Evolutionary conservation across 169 alveolate genomes (phyloP).

Genomic region (Amoebophrya sp.): DNA sequence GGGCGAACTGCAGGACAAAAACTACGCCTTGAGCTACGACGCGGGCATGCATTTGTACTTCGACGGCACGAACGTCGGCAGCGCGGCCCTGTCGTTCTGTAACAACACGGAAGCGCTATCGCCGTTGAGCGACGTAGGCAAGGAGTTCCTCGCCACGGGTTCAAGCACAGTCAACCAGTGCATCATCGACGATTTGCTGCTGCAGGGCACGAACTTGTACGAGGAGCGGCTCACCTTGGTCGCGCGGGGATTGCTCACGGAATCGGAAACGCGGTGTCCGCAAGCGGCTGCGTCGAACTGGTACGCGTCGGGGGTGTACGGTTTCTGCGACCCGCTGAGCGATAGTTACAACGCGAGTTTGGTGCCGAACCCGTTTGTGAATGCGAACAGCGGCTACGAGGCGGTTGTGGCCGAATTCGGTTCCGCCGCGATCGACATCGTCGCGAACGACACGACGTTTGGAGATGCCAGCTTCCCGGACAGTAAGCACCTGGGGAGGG

Average conservation of each 20-base stretch:
- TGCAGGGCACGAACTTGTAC: background rate
- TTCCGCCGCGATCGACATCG: background rate
- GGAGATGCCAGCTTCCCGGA: background rate
- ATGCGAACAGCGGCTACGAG: too few relatives aligned
- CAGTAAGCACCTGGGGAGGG: background rate
- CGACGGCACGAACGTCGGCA: background rate
- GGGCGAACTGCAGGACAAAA: background rate
- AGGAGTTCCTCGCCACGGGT: background rate
- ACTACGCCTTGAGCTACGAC: background rate
- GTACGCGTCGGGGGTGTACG: background rate
- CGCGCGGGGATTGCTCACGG: background rate
- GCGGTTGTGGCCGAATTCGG: too few relatives aligned
- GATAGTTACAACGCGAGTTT: background rate
- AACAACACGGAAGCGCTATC: background rate
- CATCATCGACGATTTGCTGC: background rate
- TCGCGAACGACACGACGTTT: background rate
- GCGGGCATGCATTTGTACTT: background rate
- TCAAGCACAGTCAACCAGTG: background rate
- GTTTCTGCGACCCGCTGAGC: background rate
- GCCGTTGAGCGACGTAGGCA: background rate
- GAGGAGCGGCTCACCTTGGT: background rate
- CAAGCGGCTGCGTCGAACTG: background rate
- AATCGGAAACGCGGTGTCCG: background rate
- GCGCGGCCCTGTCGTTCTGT: background rate
- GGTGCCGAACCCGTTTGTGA: background rate